Evolutionary conservation across 441 rosid species (phyloP).

Genomic region (Daphne laureola): DNA sequence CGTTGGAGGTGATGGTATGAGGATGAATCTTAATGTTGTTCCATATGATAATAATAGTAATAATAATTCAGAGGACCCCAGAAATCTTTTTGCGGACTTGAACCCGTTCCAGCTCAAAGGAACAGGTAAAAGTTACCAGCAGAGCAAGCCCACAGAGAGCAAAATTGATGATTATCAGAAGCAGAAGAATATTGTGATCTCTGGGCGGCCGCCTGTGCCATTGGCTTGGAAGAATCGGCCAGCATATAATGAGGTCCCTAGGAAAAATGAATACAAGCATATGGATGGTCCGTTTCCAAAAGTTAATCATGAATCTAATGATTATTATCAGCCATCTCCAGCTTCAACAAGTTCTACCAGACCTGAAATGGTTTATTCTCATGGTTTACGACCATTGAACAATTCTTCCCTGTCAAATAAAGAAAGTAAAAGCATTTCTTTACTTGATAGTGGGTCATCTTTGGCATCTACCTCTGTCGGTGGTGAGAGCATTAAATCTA

Average conservation of each 20-base stretch:
- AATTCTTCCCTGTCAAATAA: constrained; percentile 28
- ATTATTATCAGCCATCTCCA: constrained; percentile 39
- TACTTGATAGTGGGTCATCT: constrained; percentile 26
- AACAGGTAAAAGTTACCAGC: constrained; percentile 52
- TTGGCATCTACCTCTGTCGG: constrained; percentile 30
- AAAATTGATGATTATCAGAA: constrained; percentile 51
- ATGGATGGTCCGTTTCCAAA: constrained; percentile 63
- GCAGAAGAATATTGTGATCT: constrained; percentile 41
- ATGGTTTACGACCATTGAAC: constrained; percentile 33
- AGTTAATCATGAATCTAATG: constrained; percentile 64
- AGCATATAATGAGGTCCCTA: constrained; percentile 80
- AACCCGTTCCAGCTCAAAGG: constrained; percentile 92
- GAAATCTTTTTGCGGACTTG: constrained; percentile 85
- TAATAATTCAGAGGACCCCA: constrained; percentile 60
- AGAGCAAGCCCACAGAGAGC: constrained; percentile 44
- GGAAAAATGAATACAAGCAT: constrained; percentile 62
- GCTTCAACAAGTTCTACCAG: constrained; percentile 45
- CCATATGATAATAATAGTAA: constrained; percentile 67
- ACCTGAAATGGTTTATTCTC: constrained; percentile 36
- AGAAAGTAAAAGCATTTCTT: constrained; percentile 31
- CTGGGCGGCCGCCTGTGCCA: constrained; percentile 75
- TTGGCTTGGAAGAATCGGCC: constrained; percentile 76
- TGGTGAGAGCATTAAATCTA: constrained; percentile 24
- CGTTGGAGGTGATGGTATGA: constrained; percentile 46
- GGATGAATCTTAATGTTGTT: constrained; percentile 72